These are phyloP conservation scores for Collybia nuda DNA, from an alignment of 768 basidiomycete genomes.

Conservation along the genomic window DNA sequence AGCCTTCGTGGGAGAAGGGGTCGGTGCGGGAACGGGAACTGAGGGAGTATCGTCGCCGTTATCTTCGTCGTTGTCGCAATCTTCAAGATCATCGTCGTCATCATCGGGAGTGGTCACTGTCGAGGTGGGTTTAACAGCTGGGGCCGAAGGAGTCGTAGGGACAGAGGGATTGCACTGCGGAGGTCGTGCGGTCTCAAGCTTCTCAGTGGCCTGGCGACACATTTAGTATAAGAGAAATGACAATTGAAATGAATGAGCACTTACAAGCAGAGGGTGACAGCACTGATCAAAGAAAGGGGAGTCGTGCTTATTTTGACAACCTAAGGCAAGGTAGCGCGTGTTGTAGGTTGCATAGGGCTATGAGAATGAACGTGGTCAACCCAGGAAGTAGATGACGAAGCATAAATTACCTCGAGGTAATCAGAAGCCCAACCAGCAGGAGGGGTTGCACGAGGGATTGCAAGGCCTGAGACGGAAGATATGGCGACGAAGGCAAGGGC, in stretches of 20 bases:
- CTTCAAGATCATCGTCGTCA: slow-evolving; percentile 33
- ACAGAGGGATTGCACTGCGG: slow-evolving; percentile 51
- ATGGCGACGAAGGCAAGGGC: slow-evolving; percentile 35
- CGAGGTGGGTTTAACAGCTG: slow-evolving; percentile 24
- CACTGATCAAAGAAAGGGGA: slow-evolving; percentile 64
- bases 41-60: slow-evolving; percentile 18
- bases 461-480: slow-evolving; percentile 39
- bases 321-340: slow-evolving; percentile 58
- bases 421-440: slow-evolving; percentile 44
- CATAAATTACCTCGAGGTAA: slow-evolving; percentile 41
- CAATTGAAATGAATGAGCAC: slow-evolving; percentile 13
- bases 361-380: slow-evolving; percentile 1
- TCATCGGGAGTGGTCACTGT: slow-evolving; percentile 22
- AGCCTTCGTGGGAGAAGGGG: slow-evolving; percentile 11
- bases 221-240: slow-evolving; percentile 1
- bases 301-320: slow-evolving; percentile 47
- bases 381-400: slow-evolving; percentile 1
- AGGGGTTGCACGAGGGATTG: slow-evolving; percentile 36
- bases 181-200: slow-evolving; percentile 42
- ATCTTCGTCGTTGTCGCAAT: slow-evolving; percentile 22
- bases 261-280: slow-evolving; percentile 69
- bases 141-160: slow-evolving; percentile 23
- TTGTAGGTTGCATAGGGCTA: slow-evolving; percentile 60
- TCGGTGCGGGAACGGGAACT: slow-evolving; percentile 14
- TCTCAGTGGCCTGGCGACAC: slow-evolving; percentile 45